Evolutionary conservation across 2,329 filamentous ascomycete genomes (phyloP).

Genomic region (Ophiostoma angusticollis): DNA sequence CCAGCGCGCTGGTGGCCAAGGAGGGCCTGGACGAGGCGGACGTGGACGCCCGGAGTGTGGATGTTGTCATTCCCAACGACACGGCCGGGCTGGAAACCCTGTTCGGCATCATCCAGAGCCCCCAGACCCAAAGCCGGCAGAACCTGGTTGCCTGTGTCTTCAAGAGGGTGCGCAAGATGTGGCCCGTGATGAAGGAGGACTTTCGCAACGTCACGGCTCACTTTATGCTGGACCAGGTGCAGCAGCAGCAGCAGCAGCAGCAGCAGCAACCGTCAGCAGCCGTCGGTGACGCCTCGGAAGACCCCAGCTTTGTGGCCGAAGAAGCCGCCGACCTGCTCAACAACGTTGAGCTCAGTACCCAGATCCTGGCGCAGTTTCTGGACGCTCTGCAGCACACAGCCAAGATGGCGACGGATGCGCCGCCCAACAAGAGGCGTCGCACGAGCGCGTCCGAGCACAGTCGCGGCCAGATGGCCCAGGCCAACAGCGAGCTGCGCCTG

Average conservation of each 20-base stretch:
- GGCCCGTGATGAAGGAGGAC: constrained; percentile 57
- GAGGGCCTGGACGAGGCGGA: constrained; percentile 21
- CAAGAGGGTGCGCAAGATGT: constrained; percentile 55
- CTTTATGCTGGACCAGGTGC: constrained; percentile 48
- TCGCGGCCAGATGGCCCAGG: constrained; percentile 44
- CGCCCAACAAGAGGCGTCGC: constrained; percentile 65
- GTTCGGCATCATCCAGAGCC: constrained; percentile 33
- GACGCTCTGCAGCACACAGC: constrained; percentile 61
- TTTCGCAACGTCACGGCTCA: constrained; percentile 46
- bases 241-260: constrained; percentile 23
- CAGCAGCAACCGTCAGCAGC: constrained; percentile 3
- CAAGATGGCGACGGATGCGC: constrained; percentile 57
- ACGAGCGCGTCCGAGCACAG: constrained; percentile 61
- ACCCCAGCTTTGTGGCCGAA: constrained; percentile 31
- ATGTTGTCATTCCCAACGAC: constrained; percentile 42
- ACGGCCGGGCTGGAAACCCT: constrained; percentile 37
- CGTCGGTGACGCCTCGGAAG: constrained; percentile 21
- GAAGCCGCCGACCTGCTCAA: constrained; percentile 62
- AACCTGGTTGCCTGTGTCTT: constrained; percentile 55
- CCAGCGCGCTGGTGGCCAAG: constrained; percentile 32
- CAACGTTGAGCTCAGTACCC: constrained; percentile 58
- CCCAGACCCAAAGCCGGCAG: constrained; percentile 28
- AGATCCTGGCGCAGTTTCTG: constrained; percentile 59
- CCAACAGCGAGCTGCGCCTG: constrained; percentile 51
- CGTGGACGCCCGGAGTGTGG: constrained; percentile 30